Evolutionary conservation across 768 basidiomycete genomes (phyloP).

Genomic region (Plicaturopsis crispa): DNA sequence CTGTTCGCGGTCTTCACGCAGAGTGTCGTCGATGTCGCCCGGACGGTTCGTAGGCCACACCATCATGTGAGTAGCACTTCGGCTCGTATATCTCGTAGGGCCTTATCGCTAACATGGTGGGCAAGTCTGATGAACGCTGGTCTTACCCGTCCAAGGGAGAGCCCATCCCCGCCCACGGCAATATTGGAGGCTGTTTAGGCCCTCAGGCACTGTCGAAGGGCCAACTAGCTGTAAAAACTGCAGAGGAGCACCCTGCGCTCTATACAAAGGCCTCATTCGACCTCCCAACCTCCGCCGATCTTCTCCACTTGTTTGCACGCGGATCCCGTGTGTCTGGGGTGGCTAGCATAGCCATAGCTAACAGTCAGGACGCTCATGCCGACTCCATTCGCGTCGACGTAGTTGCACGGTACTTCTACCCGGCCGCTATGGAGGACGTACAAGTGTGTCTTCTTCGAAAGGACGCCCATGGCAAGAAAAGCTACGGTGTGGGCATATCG

Average conservation of each 20-base stretch:
- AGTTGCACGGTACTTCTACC: too few species aligned
- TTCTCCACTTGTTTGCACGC: conserved; percentile 20
- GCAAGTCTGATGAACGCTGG: neutral
- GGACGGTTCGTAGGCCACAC: neutral
- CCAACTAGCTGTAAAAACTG: too few species aligned
- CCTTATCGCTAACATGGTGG: neutral
- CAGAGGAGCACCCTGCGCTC: neutral
- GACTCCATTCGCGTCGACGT: too few species aligned
- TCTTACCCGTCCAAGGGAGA: neutral
- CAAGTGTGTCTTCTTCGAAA: too few species aligned
- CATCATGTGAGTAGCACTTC: neutral
- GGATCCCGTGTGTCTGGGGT: conserved; percentile 17
- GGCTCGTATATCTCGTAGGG: neutral
- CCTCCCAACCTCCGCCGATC: conserved; percentile 22
- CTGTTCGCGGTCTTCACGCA: conserved; percentile 8
- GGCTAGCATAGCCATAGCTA: conserved; percentile 11
- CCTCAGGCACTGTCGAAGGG: too few species aligned
- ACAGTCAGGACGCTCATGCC: neutral
- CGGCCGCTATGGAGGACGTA: too few species aligned
- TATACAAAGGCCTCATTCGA: conserved; percentile 12
- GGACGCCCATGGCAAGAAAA: too few species aligned
- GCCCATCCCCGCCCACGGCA: neutral
- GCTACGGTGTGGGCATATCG: too few species aligned
- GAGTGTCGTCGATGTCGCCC: conserved; percentile 2
- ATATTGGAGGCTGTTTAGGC: neutral